Evolutionary conservation across 352 stramenopile genomes (phyloP).

Genomic region (Pythium folliculosum): DNA sequence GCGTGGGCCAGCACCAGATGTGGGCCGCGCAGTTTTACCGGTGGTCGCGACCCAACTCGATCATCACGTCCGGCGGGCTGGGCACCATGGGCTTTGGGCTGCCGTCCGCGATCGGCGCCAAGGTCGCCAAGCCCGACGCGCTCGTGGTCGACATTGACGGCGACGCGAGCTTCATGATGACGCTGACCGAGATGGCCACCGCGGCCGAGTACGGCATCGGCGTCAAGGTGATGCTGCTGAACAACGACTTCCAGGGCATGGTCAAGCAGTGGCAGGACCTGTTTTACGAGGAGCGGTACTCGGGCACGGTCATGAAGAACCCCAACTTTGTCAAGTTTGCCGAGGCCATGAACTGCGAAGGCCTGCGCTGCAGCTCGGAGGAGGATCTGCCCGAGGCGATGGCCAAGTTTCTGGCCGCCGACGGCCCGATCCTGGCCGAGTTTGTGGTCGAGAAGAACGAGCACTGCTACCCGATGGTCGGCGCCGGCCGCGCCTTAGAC

Average conservation of each 20-base stretch:
- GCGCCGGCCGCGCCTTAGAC: conserved; percentile 87
- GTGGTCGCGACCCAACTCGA: conserved; percentile 93
- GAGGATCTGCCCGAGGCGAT: conserved; percentile 91
- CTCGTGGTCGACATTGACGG: conserved; percentile 93
- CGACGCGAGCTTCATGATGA: conserved; percentile 97
- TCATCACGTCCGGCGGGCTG: conserved; percentile 93
- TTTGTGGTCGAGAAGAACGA: conserved; percentile 95
- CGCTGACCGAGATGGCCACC: conserved; percentile 95
- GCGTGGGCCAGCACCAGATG: conserved; percentile 97
- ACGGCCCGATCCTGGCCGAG: conserved; percentile 92
- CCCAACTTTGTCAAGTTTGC: conserved; percentile 94
- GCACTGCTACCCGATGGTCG: conserved; percentile 95
- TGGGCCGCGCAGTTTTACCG: conserved; percentile 96
- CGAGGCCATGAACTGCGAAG: conserved; percentile 93
- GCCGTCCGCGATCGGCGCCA: conserved; percentile 93
- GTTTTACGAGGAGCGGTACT: conserved; percentile 96
- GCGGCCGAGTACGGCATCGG: conserved; percentile 93
- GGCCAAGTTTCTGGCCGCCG: conserved; percentile 92
- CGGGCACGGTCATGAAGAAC: conserved; percentile 90
- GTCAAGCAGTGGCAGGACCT: conserved; percentile 98
- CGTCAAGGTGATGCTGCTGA: conserved; percentile 95
- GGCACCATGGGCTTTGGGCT: conserved; percentile 96
- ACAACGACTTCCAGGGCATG: conserved; percentile 98
- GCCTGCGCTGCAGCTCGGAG: conserved; percentile 86
- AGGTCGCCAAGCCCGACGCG: conserved; percentile 88